These are phyloP conservation scores for Jamesozyma lodderae DNA, from an alignment of 805 yeast species.

Conservation along the genomic window DNA sequence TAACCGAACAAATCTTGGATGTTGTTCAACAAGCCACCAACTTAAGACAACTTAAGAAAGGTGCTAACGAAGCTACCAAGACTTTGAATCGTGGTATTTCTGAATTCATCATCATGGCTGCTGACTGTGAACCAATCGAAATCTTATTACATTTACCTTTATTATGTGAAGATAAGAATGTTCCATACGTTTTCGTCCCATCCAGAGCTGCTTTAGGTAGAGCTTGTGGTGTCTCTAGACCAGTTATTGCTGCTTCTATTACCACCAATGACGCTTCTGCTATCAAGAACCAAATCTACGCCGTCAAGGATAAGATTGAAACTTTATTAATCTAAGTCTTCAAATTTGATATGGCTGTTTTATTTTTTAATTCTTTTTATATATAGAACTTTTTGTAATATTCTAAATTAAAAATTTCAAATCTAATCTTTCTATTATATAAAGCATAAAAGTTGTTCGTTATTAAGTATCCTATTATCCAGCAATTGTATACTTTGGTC, in stretches of 20 bases:
- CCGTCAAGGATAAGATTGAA: conserved; percentile 98
- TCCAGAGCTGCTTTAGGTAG: conserved; percentile 98
- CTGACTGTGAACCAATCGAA: conserved; percentile 99
- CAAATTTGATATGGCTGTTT: conserved; percentile 1
- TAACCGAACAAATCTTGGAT: conserved; percentile 94
- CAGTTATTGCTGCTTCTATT: conserved; percentile 96
- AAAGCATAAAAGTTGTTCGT: neutral
- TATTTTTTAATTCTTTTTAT: neutral
- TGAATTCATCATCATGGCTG: conserved; percentile 99
- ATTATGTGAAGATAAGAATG: conserved; percentile 98
- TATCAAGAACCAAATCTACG: conserved; percentile 92
- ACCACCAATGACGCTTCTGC: conserved; percentile 98
- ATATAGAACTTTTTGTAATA: neutral
- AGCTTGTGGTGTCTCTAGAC: conserved; percentile 99
- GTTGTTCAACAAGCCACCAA: conserved; percentile 97
- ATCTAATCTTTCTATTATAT: neutral
- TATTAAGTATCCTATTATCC: conserved; percentile 6
- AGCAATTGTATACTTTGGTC: conserved; percentile 3
- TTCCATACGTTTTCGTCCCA: conserved; percentile 97
- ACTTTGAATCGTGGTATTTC: conserved; percentile 99
- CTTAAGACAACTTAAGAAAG: conserved; percentile 97
- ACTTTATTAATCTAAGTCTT: conserved; percentile 70
- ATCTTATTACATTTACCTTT: conserved; percentile 94
- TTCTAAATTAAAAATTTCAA: neutral
- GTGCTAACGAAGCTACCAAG: conserved; percentile 99